Base-by-base conservation (phyloP, 1,284 basidiomycete genomes). In the Leccinum variabile region DNA sequence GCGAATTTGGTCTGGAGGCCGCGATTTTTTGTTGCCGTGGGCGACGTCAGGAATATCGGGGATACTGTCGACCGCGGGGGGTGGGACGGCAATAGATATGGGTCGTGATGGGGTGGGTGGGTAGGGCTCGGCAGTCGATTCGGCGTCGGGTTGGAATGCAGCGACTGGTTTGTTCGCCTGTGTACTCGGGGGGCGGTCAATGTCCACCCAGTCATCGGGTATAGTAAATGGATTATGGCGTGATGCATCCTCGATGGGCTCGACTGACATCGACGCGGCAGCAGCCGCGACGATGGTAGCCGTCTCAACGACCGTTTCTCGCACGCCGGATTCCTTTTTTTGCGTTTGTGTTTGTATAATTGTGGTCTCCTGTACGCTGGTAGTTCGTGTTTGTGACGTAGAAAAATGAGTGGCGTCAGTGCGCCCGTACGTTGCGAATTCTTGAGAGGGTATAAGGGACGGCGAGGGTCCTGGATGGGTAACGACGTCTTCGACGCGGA, bases 181-280 rank as follows among this genome's bases (percentile, higher is more conserved):
- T 39, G 59, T 35, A 14, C 57, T 55, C 16, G 54, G 22, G 14
- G 64, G 63, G 16, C 37, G 62, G 5, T 61, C 53, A 25, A 76
- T 35, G 50, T 75, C 65, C 9, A 75, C 68, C 73, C 75, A 76
- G 30, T 74, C 75, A 49, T 76, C 72, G 10, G 70, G 66, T 65
- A 72, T 68, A 18, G 33, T 59, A 32, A 62, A 68, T 30, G 65
- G 64, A 13, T 66, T 60, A 46, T 57, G 61, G 56, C 59, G 61
- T 11, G 66, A 72, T 58, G 59, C 56, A 14, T 70, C 69, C 10
- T 66, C 60, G 3, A 64, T 25, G 5, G 49, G 54, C 22, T 62
- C 63, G 28, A 59, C 30, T 25, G 55, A 57, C 10, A 30, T 52
- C 10, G 63, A 62, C 25, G 58, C 13, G 3, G 59, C 41, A 30